These are phyloP conservation scores for Imleria badia DNA, from an alignment of 768 basidiomycete genomes.

Conservation along the genomic window DNA sequence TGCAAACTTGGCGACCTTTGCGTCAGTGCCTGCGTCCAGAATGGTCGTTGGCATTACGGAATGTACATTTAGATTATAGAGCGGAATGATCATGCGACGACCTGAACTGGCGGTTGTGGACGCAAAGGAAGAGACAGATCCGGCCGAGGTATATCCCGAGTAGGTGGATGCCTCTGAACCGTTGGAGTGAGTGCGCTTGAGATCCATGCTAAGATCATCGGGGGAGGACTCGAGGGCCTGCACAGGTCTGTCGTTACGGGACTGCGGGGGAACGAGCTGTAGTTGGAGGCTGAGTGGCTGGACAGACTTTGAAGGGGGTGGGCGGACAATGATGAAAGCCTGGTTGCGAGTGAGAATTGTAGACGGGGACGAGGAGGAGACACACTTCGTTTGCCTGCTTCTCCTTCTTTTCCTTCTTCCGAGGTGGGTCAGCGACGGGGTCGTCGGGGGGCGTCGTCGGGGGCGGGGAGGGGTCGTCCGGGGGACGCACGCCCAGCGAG, in stretches of 20 bases:
- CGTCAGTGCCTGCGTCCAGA: conserved; percentile 85
- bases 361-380: conserved; percentile 4
- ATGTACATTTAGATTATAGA: conserved; percentile 87
- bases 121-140: conserved; percentile 40
- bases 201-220: conserved; percentile 30
- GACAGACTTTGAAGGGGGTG: conserved; percentile 80
- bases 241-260: conserved; percentile 42
- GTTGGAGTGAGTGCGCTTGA: conserved; percentile 36
- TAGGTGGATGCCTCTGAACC: conserved; percentile 49
- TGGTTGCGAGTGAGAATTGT: conserved; percentile 31
- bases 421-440: conserved; percentile 35
- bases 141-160: conserved; percentile 51
- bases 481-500: conserved; percentile 21
- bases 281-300: conserved; percentile 91
- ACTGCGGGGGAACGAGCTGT: conserved; percentile 73
- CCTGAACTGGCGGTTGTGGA: conserved; percentile 41
- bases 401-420: conserved; percentile 41
- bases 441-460: background rate
- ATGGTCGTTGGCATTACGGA: conserved; percentile 85
- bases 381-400: conserved; percentile 49
- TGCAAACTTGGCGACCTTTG: conserved; percentile 76
- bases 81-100: conserved; percentile 77
- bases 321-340: conserved; percentile 92
- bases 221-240: conserved; percentile 45
- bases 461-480: conserved; percentile 18